These are phyloP conservation scores for Chamaecyparis obtusa DNA, from an alignment of 75 land plant genomes.

Conservation along the genomic window DNA sequence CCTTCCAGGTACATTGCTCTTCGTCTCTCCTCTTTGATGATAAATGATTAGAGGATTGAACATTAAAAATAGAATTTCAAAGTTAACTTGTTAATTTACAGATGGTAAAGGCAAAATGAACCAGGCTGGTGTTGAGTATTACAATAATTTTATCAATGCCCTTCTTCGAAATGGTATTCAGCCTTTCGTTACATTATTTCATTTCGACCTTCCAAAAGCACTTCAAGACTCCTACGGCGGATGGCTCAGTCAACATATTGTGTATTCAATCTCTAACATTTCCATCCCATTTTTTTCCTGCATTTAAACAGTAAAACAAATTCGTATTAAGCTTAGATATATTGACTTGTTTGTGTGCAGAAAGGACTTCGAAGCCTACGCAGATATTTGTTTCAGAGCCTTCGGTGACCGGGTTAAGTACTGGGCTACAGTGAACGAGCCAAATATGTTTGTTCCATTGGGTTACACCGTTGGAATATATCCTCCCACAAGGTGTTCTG, in stretches of 20 bases:
- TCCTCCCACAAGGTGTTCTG: conserved; percentile 33
- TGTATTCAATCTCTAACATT: conserved; percentile 24
- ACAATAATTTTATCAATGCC: conserved; percentile 37
- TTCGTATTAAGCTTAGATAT: too few species aligned
- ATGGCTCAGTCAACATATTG: conserved; percentile 53
- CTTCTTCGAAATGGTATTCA: conserved; percentile 32
- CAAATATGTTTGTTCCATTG: conserved; percentile 12
- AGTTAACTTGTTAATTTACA: background rate
- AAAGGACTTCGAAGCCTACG: conserved; percentile 17
- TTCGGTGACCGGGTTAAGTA: conserved; percentile 34
- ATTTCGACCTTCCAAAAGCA: conserved; percentile 59
- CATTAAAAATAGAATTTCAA: too few species aligned
- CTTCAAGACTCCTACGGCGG: conserved; percentile 54
- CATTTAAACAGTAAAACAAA: too few species aligned
- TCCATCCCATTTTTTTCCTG: background rate
- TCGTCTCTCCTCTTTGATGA: background rate
- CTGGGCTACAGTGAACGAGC: conserved; percentile 44
- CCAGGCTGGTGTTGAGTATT: conserved; percentile 40
- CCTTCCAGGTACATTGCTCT: conserved; percentile 34
- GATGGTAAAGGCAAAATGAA: conserved; percentile 54
- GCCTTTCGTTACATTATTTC: conserved; percentile 56
- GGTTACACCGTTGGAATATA: conserved; percentile 22
- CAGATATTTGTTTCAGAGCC: conserved; percentile 25
- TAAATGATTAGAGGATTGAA: background rate
- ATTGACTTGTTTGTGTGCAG: conserved; percentile 11